Evolutionary conservation across 1,284 basidiomycete species (phyloP).

Genomic region (Ustilago curta): DNA sequence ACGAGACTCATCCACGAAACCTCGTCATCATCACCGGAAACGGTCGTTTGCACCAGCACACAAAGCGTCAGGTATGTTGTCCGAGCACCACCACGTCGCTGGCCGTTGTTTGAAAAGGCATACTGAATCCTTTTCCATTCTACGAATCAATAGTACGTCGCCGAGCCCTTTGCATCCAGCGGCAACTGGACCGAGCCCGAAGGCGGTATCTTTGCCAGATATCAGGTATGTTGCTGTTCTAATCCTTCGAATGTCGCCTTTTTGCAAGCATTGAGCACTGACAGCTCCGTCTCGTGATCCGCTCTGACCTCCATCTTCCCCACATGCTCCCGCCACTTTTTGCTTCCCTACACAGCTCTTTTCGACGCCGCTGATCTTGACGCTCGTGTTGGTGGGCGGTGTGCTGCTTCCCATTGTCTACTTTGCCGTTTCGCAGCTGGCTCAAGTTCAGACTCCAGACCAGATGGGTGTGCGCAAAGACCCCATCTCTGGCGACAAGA

Average conservation of each 20-base stretch:
- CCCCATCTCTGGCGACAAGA: conserved; percentile 50
- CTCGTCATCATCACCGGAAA: conserved; percentile 26
- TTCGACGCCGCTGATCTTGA: conserved; percentile 45
- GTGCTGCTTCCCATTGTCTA: conserved; percentile 43
- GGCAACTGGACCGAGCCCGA: conserved; percentile 48
- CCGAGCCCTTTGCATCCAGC: conserved; percentile 14
- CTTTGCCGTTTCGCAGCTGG: conserved; percentile 51
- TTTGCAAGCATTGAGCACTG: neutral
- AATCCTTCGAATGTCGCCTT: neutral
- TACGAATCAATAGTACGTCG: conserved; percentile 6
- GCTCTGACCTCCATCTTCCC: neutral
- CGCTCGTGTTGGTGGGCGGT: conserved; percentile 40
- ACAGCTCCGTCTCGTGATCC: neutral
- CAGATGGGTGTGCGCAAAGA: conserved; percentile 55
- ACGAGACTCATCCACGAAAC: conserved; percentile 30
- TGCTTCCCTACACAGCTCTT: conserved; percentile 32
- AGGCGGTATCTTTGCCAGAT: conserved; percentile 47
- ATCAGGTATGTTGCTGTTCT: conserved; percentile 34
- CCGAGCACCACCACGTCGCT: neutral
- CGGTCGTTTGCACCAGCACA: conserved; percentile 6
- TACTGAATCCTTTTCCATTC: neutral
- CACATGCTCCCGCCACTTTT: too few relatives aligned
- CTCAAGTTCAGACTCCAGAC: conserved; percentile 48
- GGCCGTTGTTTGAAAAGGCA: neutral
- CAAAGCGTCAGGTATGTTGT: conserved; percentile 42